Base-by-base conservation (phyloP, 2,329 filamentous ascomycete species). In the Neofusicoccum umdonicola region DNA sequence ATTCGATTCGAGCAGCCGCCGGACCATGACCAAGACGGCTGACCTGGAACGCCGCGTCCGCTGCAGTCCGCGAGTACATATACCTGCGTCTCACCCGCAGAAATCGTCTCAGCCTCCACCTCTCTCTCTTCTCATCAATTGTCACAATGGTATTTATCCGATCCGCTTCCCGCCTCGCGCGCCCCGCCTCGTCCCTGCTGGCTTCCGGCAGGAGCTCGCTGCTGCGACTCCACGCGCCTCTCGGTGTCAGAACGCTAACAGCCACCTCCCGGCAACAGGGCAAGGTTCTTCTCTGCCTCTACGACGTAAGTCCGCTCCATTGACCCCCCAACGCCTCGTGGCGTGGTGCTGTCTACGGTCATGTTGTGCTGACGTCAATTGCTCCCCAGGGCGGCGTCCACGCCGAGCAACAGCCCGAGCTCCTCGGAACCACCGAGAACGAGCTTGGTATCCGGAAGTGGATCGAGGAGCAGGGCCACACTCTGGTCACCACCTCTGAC, bases 381-480 rank as follows among this genome's bases (percentile, higher is more conserved):
- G 42, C 58, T 27, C 58, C 47, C 47, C 66, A 88, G 87, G 87
- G 93, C 79, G 86, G 88, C 78, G 84, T 92, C 83, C 92, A 97
- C 84, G 93, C 93, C 82, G 83, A 90, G 81, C 86, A 97, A 76
- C 92, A 96, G 78, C 93, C 93, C 69, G 87, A 87, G 74, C 87
- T 99, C 72, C 88, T 97, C 74, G 95, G 95, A 75, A 97, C 95
- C 69, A 97, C 93, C 56, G 92, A 99, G 86, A 98, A 98, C 81
- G 95, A 99, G 86, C 92, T 99, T 68, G 95, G 95, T 73, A 85
- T 99, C 77, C 88, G 95, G 77, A 93, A 96, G 82, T 99, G 95
- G 94, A 89, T 99, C 72, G 95, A 98, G 85, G 91, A 94, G 68
- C 90, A 96, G 80, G 95, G 95, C 74, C 95, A 99, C 87, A 96